Evolutionary conservation across 2,329 filamentous ascomycete genomes (phyloP).

Genomic region (Aureobasidium lini): DNA sequence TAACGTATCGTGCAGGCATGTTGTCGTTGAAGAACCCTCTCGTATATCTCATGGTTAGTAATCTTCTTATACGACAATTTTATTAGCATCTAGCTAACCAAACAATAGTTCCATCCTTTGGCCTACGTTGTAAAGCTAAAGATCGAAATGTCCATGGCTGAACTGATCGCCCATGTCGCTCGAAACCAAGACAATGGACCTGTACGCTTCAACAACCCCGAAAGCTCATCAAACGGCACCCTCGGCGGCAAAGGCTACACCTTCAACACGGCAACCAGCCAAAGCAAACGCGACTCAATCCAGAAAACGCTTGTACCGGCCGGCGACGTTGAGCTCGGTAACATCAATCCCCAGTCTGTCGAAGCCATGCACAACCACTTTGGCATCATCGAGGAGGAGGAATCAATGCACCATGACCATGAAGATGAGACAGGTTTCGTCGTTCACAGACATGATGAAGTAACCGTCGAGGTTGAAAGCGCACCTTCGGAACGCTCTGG

Average conservation of each 20-base stretch:
- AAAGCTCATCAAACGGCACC: not conserved
- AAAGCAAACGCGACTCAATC: not conserved
- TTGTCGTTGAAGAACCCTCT: constrained; percentile 42
- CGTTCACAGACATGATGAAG: constrained; percentile 10
- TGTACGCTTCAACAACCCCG: not conserved
- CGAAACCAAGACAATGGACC: not conserved
- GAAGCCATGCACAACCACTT: not conserved
- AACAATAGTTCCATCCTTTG: constrained; percentile 36
- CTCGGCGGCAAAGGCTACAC: not conserved
- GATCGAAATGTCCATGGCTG: constrained; percentile 47
- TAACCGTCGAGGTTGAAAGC: constrained; percentile 7
- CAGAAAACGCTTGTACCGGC: not conserved
- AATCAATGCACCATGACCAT: not conserved
- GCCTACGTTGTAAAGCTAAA: constrained; percentile 38
- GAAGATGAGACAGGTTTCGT: not conserved
- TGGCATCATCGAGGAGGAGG: no score
- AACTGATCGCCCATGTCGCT: constrained; percentile 38
- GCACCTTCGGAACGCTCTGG: not conserved
- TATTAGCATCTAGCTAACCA: constrained; percentile 42
- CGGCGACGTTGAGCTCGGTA: not conserved
- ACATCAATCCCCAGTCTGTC: not conserved
- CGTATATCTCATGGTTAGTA: constrained; percentile 27
- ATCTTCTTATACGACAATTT: not conserved
- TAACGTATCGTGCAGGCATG: constrained; percentile 17
- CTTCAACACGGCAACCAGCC: not conserved